These are phyloP conservation scores for Acmispon strigosus DNA, from an alignment of 306 rosid genomes.

Conservation along the genomic window DNA sequence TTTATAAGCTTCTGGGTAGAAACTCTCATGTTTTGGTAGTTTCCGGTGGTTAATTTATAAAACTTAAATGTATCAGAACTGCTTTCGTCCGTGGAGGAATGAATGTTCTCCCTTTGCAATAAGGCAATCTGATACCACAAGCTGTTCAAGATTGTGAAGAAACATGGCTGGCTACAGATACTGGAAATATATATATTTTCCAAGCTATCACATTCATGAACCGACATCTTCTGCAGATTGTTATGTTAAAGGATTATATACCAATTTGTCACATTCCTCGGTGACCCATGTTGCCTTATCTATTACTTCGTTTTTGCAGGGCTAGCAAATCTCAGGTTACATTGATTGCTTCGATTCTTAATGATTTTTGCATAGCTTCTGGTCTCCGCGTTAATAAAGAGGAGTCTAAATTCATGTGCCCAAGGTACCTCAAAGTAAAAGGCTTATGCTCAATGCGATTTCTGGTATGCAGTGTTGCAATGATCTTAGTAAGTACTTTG, in stretches of 20 bases:
- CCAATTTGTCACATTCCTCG: neutral
- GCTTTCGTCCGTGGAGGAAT: neutral
- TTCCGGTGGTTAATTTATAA: neutral
- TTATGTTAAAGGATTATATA: too few species aligned
- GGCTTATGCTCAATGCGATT: too few species aligned
- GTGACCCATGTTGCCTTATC: neutral
- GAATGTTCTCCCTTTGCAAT: neutral
- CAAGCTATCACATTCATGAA: neutral
- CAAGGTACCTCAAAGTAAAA: too few species aligned
- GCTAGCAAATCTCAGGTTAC: too few species aligned
- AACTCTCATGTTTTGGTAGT: neutral
- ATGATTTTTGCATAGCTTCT: too few species aligned
- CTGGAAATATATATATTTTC: constrained; percentile 12
- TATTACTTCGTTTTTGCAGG: too few species aligned
- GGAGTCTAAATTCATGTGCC: too few species aligned
- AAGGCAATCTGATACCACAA: neutral
- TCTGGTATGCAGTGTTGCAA: too few species aligned
- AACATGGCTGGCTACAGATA: neutral
- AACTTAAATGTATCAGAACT: neutral
- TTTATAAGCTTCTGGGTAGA: neutral
- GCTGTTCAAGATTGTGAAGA: neutral
- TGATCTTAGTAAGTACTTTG: too few species aligned
- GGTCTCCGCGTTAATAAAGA: too few species aligned
- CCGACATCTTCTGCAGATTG: neutral
- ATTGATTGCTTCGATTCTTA: too few species aligned